Base-by-base conservation (phyloP, 2,329 filamentous ascomycete species). In the Teratosphaeriaceae sp. region DNA sequence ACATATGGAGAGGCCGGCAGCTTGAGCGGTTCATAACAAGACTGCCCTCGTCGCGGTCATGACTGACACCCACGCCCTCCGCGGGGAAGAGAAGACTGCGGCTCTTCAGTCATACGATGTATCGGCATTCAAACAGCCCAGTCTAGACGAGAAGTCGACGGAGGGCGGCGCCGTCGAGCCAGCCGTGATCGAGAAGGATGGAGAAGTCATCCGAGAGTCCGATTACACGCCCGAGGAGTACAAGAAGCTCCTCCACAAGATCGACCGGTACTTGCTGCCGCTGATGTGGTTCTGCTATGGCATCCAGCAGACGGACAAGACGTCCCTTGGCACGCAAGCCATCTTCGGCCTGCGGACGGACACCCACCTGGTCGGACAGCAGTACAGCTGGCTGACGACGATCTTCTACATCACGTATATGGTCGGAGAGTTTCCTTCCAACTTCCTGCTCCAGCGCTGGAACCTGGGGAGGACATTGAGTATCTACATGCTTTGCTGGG, bases 261-360 rank as follows among this genome's bases (percentile, higher is more conserved):
- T 69, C 15, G 70, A 73, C 47, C 59, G 59, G n/a, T 71, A 66
- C 44, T 56, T 73, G 13, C 60, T 72, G 1, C 69, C 69, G 1
- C 51, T 73, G 31, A 73, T 73, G 52, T 73, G 66, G 63, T 55
- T 62, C 45, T 72, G 69, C 49, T 73, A 72, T 45, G 71, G 71
- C 26, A 68, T 73, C 38, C 71, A 74, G 47, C 70, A 73, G 49
- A 65, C 63, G 0, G 69, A 73, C 53, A 73, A 73, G 52, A 72
- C 67, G 1, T 51, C 55, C 1, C 42, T 57, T 3, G 52, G 55
- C 8, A 59, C 52, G 2, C 58, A 61, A 37, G 75, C 76, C 3
- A 63, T 67, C 20, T 78, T 79, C 34, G 60, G 75, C 12, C 38
- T 74, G 24, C 72, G 72, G 63, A 69, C 76, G 45, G 64, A 67